Evolutionary conservation across 495 filamentous ascomycete genomes (phyloP), one percentile per base, ranked within the genome.

Genomic region (Xylaria flabelliformis): DNA sequence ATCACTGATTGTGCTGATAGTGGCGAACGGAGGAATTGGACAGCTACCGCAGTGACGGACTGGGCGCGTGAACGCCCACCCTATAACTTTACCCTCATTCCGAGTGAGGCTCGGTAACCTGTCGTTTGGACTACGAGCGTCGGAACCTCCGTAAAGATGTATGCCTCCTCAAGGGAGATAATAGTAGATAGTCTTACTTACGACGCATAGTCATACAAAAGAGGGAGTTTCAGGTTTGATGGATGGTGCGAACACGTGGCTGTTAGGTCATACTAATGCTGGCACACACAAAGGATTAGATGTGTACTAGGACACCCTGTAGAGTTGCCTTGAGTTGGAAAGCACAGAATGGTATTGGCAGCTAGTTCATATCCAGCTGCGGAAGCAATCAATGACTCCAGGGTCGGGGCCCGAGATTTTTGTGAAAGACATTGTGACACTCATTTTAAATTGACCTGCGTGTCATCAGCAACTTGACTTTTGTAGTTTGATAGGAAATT

Each of bases 11-110:
- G 0, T 21, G 4, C 29, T n/a, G 7, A 41, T 15, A 71, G 69
- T 19, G 34, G 36, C n/a, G 39, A 12, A 9, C 39, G 0, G 21
- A 64, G 15, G 26, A 66, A 72, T 7, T 72, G 29, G 36, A 61
- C 70, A 3, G 70, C 51, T 29, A 51, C 24, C 13, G 70, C 70
- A 6, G 63, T 72, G 6, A 67, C 63, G 19, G 70, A 72, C 44
- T 72, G 70, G 70, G 70, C 70, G 17, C 70, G 70, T 17, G 24
- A 41, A 21, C 62, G 51, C 1, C 51, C 70, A 12, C 63, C 70
- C 5, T 72, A 67, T 12, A 61, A 72, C 9, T 67, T 72, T 3
- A 67, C 70, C 8, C 50, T 72, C 0, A 32, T 7, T 3, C 63
- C 70, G 12, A 61, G 12, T 24, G 53, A 66, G 39, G 21, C 29